These are phyloP conservation scores for Cladosporium cucumerinum DNA, from an alignment of 2,329 filamentous ascomycete genomes.

Conservation along the genomic window DNA sequence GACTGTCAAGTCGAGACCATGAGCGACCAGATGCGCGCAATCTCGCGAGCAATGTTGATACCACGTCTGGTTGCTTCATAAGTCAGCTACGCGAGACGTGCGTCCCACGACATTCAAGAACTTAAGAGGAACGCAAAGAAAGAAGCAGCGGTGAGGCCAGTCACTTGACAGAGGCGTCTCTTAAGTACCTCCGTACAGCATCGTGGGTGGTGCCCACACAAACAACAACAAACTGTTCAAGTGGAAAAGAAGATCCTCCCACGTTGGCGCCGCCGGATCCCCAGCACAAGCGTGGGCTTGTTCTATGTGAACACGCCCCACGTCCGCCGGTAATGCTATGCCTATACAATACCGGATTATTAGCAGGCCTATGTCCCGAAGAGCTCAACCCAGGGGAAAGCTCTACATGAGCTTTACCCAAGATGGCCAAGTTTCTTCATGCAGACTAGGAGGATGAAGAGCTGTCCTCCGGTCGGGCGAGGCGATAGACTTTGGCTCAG, in stretches of 20 bases:
- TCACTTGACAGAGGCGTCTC: not conserved
- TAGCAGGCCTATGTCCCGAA: not conserved
- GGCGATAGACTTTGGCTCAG: not conserved
- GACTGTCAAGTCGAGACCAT: not conserved
- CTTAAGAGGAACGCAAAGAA: not conserved
- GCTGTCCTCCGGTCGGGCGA: not conserved
- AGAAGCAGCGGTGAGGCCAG: not conserved
- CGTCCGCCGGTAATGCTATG: not conserved
- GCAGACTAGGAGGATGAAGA: not conserved
- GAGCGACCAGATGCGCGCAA: not conserved
- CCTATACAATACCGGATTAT: not conserved
- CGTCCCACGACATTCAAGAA: not conserved
- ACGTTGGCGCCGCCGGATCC: not conserved
- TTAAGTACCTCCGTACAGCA: not conserved
- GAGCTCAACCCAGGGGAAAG: not conserved
- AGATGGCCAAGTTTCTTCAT: constrained; percentile 5
- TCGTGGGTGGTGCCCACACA: not conserved
- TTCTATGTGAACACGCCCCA: not conserved
- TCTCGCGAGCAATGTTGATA: not conserved
- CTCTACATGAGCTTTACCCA: not conserved
- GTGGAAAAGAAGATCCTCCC: not conserved
- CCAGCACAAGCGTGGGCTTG: not conserved
- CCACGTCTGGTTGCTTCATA: not conserved
- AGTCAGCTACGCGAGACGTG: not conserved
- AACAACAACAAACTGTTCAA: not conserved